phyloP scores from a whole-genome alignment of 768 basidiomycete species.

The Boletus rubropictus region DNA sequence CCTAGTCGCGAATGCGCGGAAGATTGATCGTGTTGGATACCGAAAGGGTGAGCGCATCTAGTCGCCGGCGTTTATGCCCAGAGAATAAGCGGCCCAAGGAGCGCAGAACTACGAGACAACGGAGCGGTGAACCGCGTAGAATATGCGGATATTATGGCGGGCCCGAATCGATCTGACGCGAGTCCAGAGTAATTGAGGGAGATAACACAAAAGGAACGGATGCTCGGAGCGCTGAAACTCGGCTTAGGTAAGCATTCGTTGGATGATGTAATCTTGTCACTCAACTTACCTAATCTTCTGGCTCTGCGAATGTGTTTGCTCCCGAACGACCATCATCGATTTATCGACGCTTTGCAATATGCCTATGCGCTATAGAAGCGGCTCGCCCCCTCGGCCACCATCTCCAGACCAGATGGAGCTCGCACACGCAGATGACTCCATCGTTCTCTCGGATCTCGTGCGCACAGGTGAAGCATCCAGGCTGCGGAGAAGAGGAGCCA shows the following conservation, averaged over 20 bases:
- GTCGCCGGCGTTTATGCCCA: too few species aligned
- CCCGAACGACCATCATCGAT: constrained; percentile 21
- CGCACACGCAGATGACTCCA: constrained; percentile 57
- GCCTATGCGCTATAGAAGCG: constrained; percentile 30
- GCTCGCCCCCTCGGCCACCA: constrained; percentile 4
- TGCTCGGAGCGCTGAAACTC: too few species aligned
- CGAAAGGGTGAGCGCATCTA: too few species aligned
- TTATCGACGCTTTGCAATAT: constrained; percentile 18
- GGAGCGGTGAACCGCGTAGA: too few species aligned
- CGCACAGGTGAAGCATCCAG: constrained; percentile 72
- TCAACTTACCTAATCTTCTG: constrained; percentile 9
- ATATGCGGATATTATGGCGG: too few species aligned
- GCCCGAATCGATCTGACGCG: too few species aligned
- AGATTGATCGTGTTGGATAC: too few species aligned
- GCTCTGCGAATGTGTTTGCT: constrained; percentile 5
- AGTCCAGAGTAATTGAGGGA: too few species aligned
- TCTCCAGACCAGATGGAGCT: constrained; percentile 24
- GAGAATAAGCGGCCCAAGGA: too few species aligned
- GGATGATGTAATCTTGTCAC: constrained; percentile 4
- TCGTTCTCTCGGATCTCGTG: constrained; percentile 68
- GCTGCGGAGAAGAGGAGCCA: constrained; percentile 65
- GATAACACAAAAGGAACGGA: too few species aligned
- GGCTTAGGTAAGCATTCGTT: background rate
- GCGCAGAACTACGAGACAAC: too few species aligned
- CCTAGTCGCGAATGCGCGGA: too few species aligned